These are phyloP conservation scores for Botrytis galanthina DNA, from an alignment of 2,329 filamentous ascomycete species.

Conservation along the genomic window DNA sequence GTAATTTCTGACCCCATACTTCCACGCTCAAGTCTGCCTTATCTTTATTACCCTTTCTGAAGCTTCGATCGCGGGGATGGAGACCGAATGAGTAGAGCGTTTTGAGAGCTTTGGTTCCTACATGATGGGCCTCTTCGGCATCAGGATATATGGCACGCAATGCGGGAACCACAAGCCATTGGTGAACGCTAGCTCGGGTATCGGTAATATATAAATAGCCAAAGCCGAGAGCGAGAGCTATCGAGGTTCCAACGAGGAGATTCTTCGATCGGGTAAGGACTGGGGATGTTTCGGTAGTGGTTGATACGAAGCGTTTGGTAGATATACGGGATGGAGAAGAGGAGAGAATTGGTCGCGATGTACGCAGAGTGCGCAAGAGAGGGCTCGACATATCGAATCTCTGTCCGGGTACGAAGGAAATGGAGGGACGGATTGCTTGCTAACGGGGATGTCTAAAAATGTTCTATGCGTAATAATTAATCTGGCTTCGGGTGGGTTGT, in stretches of 20 bases:
- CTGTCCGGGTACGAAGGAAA: not conserved
- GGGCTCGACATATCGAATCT: slow-evolving; percentile 19
- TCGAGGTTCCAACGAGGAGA: slow-evolving; percentile 51
- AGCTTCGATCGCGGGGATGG: slow-evolving; percentile 72
- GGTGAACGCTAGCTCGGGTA: slow-evolving; percentile 68
- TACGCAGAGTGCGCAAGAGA: slow-evolving; percentile 17
- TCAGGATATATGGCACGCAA: slow-evolving; percentile 68
- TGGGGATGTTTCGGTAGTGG: slow-evolving; percentile 37
- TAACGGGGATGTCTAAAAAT: not conserved
- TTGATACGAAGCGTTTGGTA: slow-evolving; percentile 26
- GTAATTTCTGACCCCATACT: slow-evolving; percentile 74
- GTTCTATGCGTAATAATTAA: not conserved
- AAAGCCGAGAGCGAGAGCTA: slow-evolving; percentile 47
- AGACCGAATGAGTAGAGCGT: slow-evolving; percentile 70
- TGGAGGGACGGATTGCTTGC: not conserved
- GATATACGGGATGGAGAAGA: slow-evolving; percentile 17
- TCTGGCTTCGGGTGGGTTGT: not conserved
- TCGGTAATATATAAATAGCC: slow-evolving; percentile 71
- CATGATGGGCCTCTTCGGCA: slow-evolving; percentile 89
- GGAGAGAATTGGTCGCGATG: not conserved
- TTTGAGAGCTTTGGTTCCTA: slow-evolving; percentile 69
- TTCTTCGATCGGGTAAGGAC: slow-evolving; percentile 47
- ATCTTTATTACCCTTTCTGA: slow-evolving; percentile 27
- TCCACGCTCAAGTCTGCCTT: slow-evolving; percentile 43
- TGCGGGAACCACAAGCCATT: slow-evolving; percentile 63